Conservation (phyloP, 169 alveolate species). For the Perkinsus olseni region DNA sequence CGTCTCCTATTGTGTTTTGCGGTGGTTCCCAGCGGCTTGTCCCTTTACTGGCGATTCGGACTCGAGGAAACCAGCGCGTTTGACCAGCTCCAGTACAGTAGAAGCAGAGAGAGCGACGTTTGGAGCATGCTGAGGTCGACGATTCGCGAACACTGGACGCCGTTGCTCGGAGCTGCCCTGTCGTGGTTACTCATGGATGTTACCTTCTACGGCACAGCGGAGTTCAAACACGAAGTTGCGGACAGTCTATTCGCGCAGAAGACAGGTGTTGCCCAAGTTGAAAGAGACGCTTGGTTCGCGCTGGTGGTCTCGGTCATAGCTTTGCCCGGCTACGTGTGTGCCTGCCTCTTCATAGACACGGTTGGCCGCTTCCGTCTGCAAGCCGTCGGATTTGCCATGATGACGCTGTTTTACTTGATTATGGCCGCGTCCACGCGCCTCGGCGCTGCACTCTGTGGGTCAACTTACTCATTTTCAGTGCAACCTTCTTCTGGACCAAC, state of each 20-base stretch:
- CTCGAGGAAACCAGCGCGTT: background rate
- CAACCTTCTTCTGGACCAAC: conserved; percentile 25
- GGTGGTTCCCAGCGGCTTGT: background rate
- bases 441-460: background rate
- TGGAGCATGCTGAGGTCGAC: background rate
- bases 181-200: conserved; percentile 38
- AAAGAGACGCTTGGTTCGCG: background rate
- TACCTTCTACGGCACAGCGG: conserved; percentile 28
- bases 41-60: background rate
- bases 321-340: conserved; percentile 31
- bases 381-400: conserved; percentile 23
- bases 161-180: conserved; percentile 20
- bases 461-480: conserved; percentile 1
- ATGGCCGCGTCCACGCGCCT: background rate
- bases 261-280: background rate
- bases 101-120: background rate
- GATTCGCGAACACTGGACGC: background rate
- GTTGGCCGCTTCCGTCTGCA: conserved; percentile 18
- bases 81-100: background rate
- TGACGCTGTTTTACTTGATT: conserved; percentile 14
- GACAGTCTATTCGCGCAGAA: background rate
- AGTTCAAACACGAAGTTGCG: conserved; percentile 15
- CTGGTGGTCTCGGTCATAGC: conserved; percentile 6
- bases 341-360: conserved; percentile 20
- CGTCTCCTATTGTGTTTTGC: background rate